Conservation (phyloP, 148 eudicot species). For the Tetragonia tetragonoides region DNA sequence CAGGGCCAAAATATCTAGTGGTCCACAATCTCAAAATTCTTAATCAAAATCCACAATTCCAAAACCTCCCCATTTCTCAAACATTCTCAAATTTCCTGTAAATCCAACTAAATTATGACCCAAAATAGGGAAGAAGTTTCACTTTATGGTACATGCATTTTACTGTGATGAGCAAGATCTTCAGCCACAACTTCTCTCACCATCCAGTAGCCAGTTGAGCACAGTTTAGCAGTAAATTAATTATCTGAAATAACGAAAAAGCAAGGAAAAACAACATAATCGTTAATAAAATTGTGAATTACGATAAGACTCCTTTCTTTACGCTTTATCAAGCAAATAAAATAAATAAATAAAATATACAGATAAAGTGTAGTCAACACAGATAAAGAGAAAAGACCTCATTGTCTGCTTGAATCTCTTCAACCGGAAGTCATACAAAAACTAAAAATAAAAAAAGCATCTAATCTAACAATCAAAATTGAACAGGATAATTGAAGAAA, state of each 20-base stretch:
- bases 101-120: conserved; percentile 4
- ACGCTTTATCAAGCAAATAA: not conserved
- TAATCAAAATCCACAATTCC: conserved; percentile 17
- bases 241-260: conserved; percentile 21
- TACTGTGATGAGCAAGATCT: conserved; percentile 14
- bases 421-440: conserved; percentile 20
- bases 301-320: not conserved
- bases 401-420: conserved; percentile 26
- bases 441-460: not conserved
- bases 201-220: conserved; percentile 11
- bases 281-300: conserved; percentile 7
- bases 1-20: not conserved
- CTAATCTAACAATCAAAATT: not conserved
- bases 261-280: not conserved
- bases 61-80: conserved; percentile 21
- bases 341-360: not conserved
- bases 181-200: conserved; percentile 18
- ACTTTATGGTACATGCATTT: conserved; percentile 12
- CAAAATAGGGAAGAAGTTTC: not conserved
- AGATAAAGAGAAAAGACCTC: conserved; percentile 4
- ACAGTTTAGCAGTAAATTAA: conserved; percentile 17
- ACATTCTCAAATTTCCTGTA: conserved; percentile 10
- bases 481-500: not conserved
- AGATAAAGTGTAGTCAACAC: conserved; percentile 10
- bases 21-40: not conserved